These are phyloP conservation scores for Pestalotiopsis sp. DNA, from an alignment of 2,329 filamentous ascomycete genomes.

Conservation along the genomic window DNA sequence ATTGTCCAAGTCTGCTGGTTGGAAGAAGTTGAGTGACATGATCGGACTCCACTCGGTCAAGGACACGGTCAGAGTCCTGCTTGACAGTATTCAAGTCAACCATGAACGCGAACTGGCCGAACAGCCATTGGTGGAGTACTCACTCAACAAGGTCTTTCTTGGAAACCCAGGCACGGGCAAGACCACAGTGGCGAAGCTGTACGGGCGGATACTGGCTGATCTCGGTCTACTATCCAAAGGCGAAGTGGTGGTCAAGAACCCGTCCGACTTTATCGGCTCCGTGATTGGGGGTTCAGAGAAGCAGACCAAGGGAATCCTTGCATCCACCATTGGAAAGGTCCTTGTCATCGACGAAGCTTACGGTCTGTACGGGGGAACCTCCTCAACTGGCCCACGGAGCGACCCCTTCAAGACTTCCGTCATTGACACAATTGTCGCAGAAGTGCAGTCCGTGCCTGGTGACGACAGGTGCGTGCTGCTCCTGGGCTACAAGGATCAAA, in stretches of 20 bases:
- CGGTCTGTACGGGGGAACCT: slow-evolving; percentile 53
- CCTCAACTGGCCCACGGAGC: slow-evolving; percentile 16
- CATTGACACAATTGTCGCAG: slow-evolving; percentile 74
- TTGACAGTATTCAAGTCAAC: slow-evolving; percentile 34
- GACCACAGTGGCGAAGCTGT: slow-evolving; percentile 33
- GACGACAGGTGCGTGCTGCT: slow-evolving; percentile 75
- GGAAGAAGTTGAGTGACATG: slow-evolving; percentile 32
- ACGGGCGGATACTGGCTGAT: slow-evolving; percentile 29
- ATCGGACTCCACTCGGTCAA: slow-evolving; percentile 28
- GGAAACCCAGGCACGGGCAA: slow-evolving; percentile 33
- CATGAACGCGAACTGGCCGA: slow-evolving; percentile 30
- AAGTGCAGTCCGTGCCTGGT: slow-evolving; percentile 69
- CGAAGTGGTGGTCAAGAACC: slow-evolving; percentile 69
- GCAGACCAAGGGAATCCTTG: slow-evolving; percentile 73
- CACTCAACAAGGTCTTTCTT: slow-evolving; percentile 31
- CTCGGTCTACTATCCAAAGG: slow-evolving; percentile 39
- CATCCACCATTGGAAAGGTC: slow-evolving; percentile 69
- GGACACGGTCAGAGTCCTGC: slow-evolving; percentile 40
- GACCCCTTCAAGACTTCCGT: slow-evolving; percentile 63
- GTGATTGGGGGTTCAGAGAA: slow-evolving; percentile 68
- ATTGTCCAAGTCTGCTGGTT: slow-evolving; percentile 24
- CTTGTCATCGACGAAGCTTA: slow-evolving; percentile 84
- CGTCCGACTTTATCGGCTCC: slow-evolving; percentile 71
- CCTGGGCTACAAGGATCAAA: slow-evolving; percentile 70
- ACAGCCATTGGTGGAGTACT: slow-evolving; percentile 24